These are phyloP conservation scores for Microsporum canis DNA, from an alignment of 2,329 filamentous ascomycete genomes.

Conservation along the genomic window DNA sequence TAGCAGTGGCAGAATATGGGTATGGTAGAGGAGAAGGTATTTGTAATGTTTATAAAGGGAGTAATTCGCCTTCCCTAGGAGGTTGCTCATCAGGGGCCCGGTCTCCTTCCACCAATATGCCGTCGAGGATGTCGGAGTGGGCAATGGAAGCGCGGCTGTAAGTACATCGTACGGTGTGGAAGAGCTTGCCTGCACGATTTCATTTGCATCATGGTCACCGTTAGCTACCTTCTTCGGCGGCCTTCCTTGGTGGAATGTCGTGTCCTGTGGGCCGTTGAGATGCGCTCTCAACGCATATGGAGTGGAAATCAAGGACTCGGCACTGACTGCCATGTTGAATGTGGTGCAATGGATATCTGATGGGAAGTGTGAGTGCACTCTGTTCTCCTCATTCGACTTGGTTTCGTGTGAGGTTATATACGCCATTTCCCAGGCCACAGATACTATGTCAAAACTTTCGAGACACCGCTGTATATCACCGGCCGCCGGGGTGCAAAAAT, in stretches of 20 bases:
- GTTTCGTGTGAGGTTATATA: background rate
- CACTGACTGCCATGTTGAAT: background rate
- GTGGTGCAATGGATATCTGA: background rate
- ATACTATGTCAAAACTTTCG: background rate
- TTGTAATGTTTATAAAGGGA: conserved; percentile 3
- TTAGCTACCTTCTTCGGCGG: background rate
- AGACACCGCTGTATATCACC: background rate
- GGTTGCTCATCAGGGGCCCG: background rate
- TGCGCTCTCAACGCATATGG: background rate
- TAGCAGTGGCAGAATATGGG: background rate
- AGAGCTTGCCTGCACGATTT: background rate
- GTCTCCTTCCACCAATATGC: background rate
- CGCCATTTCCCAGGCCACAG: background rate
- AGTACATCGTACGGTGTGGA: background rate
- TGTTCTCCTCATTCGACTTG: background rate
- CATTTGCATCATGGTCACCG: background rate
- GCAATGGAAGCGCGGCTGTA: background rate
- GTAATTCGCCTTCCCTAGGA: background rate
- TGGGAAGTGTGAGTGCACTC: background rate
- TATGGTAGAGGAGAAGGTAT: conserved; percentile 5
- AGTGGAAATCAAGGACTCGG: background rate
- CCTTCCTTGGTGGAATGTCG: background rate
- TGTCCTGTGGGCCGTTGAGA: background rate
- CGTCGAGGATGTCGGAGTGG: background rate
- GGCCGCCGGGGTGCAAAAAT: background rate